Evolutionary conservation across 2,329 filamentous ascomycete genomes (phyloP), one percentile per base, ranked within the genome.

Genomic region (Pezizomycotina sp.): DNA sequence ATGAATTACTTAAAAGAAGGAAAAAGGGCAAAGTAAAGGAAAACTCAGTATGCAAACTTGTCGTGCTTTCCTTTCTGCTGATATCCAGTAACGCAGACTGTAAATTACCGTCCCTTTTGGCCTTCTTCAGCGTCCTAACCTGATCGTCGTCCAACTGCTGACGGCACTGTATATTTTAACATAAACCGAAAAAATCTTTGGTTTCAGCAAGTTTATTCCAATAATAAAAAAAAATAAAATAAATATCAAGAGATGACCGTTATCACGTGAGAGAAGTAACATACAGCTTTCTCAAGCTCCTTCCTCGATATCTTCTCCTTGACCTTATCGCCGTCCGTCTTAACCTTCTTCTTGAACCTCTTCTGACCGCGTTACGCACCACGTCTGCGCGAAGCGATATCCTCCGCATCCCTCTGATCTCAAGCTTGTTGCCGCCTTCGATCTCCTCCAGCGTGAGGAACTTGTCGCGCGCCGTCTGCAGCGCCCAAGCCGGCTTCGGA

Each of bases 21-120:
- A n/a, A n/a, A n/a, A n/a, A n/a, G n/a, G n/a, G n/a, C n/a, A 31
- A 22, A 14, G 22, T 25, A 5, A 31, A 12, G 14, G 18, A 1
- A n/a, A 20, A 7, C 30, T 24, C 38, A 52, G 41, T 50, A 52
- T n/a, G 50, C 49, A 43, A 51, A 92, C 57, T 92, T 92, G 60
- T 92, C 83, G 59, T 92, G 84, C 61, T 92, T 92, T 37, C 74
- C 50, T 41, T 48, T 74, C 62, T 92, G 58, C 86, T 89, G 36
- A 93, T 63, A 59, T 91, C 75, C 47, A 95, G 59, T 52, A 93
- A 59, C 49, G 70, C 70, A 60, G 95, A 84, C 55, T 93, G 79
- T 55, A 89, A 93, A 55, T 86, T 75, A 1, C 89, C 89, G 50
- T 93, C 48, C 50, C 72, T 69, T 54, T 80, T 69, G 21, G 89